Evolutionary conservation across 1,139 yeast genomes (phyloP), one percentile per base, ranked within the genome.

Genomic region (Yarrowia galli): DNA sequence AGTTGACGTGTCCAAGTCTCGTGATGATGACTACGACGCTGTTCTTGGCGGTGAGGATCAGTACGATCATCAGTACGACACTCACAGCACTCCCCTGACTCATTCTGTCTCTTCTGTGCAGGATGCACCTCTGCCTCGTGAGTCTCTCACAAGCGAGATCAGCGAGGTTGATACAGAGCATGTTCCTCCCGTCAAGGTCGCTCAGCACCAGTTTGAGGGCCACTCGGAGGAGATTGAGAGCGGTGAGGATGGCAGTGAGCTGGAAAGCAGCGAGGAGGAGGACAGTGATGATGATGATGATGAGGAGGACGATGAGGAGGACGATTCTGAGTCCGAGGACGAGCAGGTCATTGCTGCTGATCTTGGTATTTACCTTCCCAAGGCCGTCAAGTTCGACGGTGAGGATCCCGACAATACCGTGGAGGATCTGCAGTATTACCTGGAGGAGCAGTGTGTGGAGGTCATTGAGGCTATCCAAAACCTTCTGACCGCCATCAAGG

Each of bases 401-500:
- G 97, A 97, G 2, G 97, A 92, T 74, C 64, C 64, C 18, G 64
- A 58, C 42, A 91, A 74, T 76, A 90, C 97, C 0, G 84, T 93
- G 70, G 87, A 92, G 6, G 97, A 92, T 74, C 87, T 95, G 68
- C 85, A 92, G 73, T 84, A 89, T 61, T 95, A 92, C 77, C 83
- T 95, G 74, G 99, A 95, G 76, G 97, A 92, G 77, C 97, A 93
- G 79, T 93, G 98, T 0, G 95, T 91, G 42, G 91, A 90, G 73
- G 98, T 95, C 1, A 95, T 95, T 69, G 86, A 92, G 36, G 90
- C 97, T 0, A 93, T 93, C 73, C 98, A 93, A 75, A 85, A 90
- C 25, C 82, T 95, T 70, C 83, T 95, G 45, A 74, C 80, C 2
- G 81, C 81, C 12, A 78, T 80, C 69, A 75, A 78, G 67, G 76